Evolutionary conservation across 345 rosid genomes (phyloP).

Genomic region (Citrus reticulata): DNA sequence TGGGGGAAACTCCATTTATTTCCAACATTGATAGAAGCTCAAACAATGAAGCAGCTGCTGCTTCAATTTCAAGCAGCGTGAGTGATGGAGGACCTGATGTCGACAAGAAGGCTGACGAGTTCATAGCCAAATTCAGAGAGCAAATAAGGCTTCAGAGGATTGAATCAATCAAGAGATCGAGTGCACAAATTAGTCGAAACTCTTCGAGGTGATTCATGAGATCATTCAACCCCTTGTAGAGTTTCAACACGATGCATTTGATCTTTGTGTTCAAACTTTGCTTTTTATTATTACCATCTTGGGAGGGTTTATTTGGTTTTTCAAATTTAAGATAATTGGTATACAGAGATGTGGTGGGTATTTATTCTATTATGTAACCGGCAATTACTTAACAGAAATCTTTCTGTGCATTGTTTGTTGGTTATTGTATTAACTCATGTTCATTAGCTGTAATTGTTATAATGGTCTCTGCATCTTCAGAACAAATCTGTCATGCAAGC

Average conservation of each 20-base stretch:
- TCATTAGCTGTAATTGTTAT: neutral
- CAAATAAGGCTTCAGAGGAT: constrained; percentile 97
- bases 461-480: neutral
- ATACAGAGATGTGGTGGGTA: constrained; percentile 19
- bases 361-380: constrained; percentile 9
- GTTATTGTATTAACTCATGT: neutral
- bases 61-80: constrained; percentile 15
- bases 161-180: constrained; percentile 78
- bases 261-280: constrained; percentile 2
- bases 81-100: constrained; percentile 71
- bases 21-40: neutral
- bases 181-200: constrained; percentile 25
- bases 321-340: constrained; percentile 9
- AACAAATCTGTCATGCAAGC: too few species aligned
- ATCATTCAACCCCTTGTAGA: neutral
- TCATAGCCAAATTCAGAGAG: constrained; percentile 98
- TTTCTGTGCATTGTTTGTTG: constrained; percentile 4
- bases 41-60: constrained; percentile 21
- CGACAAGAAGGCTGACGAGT: constrained; percentile 92
- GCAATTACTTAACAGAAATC: constrained; percentile 8
- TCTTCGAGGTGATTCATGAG: constrained; percentile 18
- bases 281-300: neutral
- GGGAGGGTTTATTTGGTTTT: neutral
- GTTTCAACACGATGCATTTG: neutral
- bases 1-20: constrained; percentile 3